Conservation (phyloP, 2,329 filamentous ascomycete species). For the Colletotrichum salicis region DNA sequence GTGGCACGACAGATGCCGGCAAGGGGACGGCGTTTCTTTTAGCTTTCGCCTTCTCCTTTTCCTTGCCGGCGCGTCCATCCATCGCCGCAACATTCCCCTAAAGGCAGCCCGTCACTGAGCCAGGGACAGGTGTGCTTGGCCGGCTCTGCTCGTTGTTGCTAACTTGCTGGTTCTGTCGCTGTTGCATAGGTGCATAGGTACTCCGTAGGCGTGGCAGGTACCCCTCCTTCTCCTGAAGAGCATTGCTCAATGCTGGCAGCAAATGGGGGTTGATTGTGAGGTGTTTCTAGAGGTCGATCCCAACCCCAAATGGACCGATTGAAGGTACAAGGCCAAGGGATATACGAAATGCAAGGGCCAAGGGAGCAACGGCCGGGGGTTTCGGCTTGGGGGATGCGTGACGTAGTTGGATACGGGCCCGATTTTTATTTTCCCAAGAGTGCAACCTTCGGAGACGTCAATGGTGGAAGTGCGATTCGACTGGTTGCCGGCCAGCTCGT, state of each 20-base stretch:
- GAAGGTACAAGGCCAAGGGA: slow-evolving; percentile 29
- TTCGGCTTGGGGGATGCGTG: slow-evolving; percentile 32
- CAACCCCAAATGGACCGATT: slow-evolving; percentile 24
- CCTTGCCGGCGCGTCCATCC: slow-evolving; percentile 3
- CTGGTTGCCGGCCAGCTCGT: slow-evolving; percentile 4
- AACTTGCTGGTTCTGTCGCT: too few species aligned
- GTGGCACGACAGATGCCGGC: slow-evolving; percentile 30
- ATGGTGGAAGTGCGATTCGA: background rate
- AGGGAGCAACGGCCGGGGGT: slow-evolving; percentile 28
- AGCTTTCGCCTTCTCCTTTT: slow-evolving; percentile 31
- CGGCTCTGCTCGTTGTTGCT: background rate
- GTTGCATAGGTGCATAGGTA: too few species aligned
- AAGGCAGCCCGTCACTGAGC: background rate
- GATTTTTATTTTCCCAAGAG: slow-evolving; percentile 26
- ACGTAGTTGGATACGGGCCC: slow-evolving; percentile 34
- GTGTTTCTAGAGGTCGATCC: slow-evolving; percentile 28
- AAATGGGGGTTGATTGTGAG: slow-evolving; percentile 20
- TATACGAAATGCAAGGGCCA: slow-evolving; percentile 33
- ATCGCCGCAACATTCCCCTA: background rate
- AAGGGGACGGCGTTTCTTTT: slow-evolving; percentile 28
- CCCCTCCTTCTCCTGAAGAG: slow-evolving; percentile 5
- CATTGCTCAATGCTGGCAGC: slow-evolving; percentile 3
- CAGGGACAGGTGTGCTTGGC: background rate
- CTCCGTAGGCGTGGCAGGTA: background rate
- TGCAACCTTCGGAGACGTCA: slow-evolving; percentile 3